A percentile compares a stretch with the other conserved stretches of the same genome.
phyloP scores from a whole-genome alignment of 2,329 filamentous ascomycete species.

The Penicillium brevicompactum region DNA sequence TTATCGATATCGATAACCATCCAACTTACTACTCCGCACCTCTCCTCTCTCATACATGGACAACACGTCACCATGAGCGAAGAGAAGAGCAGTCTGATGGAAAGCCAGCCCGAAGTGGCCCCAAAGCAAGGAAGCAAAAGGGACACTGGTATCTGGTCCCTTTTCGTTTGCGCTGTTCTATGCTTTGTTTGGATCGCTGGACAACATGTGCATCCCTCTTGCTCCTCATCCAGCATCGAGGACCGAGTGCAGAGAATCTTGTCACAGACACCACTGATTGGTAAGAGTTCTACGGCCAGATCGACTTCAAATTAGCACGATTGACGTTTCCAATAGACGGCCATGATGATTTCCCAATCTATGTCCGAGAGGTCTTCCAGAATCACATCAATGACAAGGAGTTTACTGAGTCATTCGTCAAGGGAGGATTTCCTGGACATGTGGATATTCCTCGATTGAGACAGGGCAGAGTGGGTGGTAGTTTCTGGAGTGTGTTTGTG shows the following conservation, averaged over 20 bases:
- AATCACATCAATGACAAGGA: constrained; percentile 77
- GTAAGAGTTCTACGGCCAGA: constrained; percentile 29
- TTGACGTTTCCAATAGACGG: constrained; percentile 62
- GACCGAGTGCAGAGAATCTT: constrained; percentile 49
- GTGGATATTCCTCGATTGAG: constrained; percentile 78
- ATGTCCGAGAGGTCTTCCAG: constrained; percentile 65
- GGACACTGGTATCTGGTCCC: constrained; percentile 6
- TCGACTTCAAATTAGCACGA: not conserved
- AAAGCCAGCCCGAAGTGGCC: not conserved
- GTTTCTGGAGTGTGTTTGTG: constrained; percentile 91
- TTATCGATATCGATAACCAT: constrained; percentile 2
- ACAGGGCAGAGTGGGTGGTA: constrained; percentile 68
- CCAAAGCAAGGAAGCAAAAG: not conserved
- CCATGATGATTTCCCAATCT: constrained; percentile 82
- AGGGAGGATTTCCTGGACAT: constrained; percentile 68
- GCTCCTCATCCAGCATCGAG: constrained; percentile 27
- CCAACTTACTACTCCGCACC: not conserved
- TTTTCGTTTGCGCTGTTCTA: constrained; percentile 12
- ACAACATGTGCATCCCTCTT: constrained; percentile 6
- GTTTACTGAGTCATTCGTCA: constrained; percentile 74
- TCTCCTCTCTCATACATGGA: not conserved
- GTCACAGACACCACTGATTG: constrained; percentile 51
- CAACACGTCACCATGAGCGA: not conserved
- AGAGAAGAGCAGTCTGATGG: not conserved
- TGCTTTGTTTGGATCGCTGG: constrained; percentile 17